These are phyloP conservation scores for Colletotrichum sp. DNA, from an alignment of 2,329 filamentous ascomycete genomes.

Conservation along the genomic window DNA sequence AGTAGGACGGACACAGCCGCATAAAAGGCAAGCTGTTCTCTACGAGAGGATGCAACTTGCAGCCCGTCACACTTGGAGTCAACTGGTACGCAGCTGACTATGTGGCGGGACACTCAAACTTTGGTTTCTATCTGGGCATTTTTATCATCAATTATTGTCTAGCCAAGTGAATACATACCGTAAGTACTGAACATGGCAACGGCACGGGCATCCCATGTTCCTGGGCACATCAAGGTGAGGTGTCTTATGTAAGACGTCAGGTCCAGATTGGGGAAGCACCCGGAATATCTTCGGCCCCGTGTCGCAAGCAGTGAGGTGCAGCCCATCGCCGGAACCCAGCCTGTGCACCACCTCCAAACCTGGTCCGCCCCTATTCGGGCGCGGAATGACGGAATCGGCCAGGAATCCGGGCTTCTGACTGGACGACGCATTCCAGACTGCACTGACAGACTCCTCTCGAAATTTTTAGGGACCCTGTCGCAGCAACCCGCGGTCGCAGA, in stretches of 20 bases:
- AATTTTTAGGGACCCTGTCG: background rate
- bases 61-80: background rate
- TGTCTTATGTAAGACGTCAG: background rate
- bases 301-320: background rate
- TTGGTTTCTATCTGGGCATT: background rate
- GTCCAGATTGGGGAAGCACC: background rate
- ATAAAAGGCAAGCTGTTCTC: background rate
- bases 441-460: slow-evolving; percentile 2
- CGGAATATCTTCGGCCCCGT: background rate
- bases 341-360: background rate
- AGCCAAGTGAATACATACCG: background rate
- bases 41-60: background rate
- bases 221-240: background rate
- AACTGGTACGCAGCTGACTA: background rate
- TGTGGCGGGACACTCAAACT: background rate
- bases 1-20: background rate
- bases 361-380: slow-evolving; percentile 1
- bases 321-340: background rate
- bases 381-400: slow-evolving; percentile 22
- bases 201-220: background rate
- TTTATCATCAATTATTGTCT: background rate
- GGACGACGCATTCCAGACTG: slow-evolving; percentile 4
- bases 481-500: background rate
- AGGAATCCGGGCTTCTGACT: background rate
- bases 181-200: background rate